Evolutionary conservation across 1,284 basidiomycete genomes (phyloP).

Genomic region (Malassezia yamatoensis): DNA sequence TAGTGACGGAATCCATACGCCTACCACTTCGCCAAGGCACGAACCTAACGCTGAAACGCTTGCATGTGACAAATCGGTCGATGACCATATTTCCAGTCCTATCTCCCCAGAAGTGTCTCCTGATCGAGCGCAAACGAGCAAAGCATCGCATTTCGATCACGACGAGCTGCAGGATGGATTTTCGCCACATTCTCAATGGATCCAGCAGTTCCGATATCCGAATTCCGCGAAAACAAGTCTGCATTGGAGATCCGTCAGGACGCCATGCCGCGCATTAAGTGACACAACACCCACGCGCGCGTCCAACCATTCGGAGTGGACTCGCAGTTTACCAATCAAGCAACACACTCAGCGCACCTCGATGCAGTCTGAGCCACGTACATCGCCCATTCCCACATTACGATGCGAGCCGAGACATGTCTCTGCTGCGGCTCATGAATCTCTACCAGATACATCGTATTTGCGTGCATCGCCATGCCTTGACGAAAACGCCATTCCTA

Average conservation of each 20-base stretch:
- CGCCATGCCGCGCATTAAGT: neutral
- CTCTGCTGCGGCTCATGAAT: too few species aligned
- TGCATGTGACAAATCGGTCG: too few species aligned
- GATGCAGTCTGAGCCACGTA: neutral
- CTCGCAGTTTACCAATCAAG: slow-evolving; percentile 8
- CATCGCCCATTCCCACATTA: too few species aligned
- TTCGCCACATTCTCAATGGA: slow-evolving; percentile 2
- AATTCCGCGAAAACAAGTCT: too few species aligned
- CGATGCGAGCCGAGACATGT: too few species aligned
- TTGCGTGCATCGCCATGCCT: too few species aligned
- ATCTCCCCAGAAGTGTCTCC: slow-evolving; percentile 11
- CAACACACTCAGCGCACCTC: neutral
- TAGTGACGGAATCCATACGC: slow-evolving; percentile 9
- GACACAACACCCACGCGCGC: neutral
- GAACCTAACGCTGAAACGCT: too few species aligned
- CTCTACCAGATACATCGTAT: too few species aligned
- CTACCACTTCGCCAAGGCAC: neutral
- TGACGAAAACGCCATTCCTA: too few species aligned
- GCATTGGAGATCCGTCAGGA: neutral
- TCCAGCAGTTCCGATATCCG: neutral
- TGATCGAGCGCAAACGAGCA: too few species aligned
- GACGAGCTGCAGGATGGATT: slow-evolving; percentile 3
- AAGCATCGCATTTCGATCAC: too few species aligned
- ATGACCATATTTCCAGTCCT: slow-evolving; percentile 9
- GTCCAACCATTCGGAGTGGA: neutral